Conservation (phyloP, 2,329 filamentous ascomycete species). For the Escovopsis weberi region DNA sequence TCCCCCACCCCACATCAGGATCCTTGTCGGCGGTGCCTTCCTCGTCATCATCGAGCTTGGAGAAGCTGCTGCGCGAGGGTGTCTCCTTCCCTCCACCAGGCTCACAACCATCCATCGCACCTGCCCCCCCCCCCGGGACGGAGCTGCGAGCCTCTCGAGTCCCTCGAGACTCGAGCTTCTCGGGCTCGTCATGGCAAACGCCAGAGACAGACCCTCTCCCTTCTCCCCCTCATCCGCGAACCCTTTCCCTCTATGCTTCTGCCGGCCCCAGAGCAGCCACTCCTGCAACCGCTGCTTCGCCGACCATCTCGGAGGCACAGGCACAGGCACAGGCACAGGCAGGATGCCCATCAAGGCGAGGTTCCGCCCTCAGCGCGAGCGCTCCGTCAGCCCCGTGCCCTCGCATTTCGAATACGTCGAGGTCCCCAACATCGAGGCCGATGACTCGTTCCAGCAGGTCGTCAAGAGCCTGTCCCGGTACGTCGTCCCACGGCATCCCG, state of each 20-base stretch:
- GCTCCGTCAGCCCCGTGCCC: slow-evolving; percentile 22
- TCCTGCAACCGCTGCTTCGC: not conserved
- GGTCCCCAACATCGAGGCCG: slow-evolving; percentile 41
- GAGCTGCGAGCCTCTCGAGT: too few species aligned
- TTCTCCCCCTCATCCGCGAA: not conserved
- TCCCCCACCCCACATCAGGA: too few species aligned
- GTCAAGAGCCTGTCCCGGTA: slow-evolving; percentile 54
- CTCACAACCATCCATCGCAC: too few species aligned
- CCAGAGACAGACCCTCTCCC: not conserved
- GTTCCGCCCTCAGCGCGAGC: slow-evolving; percentile 17
- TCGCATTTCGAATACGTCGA: slow-evolving; percentile 17
- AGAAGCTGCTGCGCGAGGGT: too few species aligned
- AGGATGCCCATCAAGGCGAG: slow-evolving; percentile 22
- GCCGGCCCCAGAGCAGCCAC: not conserved
- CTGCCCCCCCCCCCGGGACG: too few species aligned
- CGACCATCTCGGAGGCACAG: not conserved
- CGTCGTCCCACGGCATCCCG: slow-evolving; percentile 9
- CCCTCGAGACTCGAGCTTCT: not conserved
- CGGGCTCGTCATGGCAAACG: not conserved
- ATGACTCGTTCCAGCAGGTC: slow-evolving; percentile 48
- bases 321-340: not conserved
- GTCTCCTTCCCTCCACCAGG: too few species aligned
- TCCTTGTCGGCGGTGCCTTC: too few species aligned
- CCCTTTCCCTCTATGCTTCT: not conserved
- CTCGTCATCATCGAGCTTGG: too few species aligned